Percentiles rank a stretch among this genome's conserved stretches.
Conservation (phyloP, 2,329 filamentous ascomycete genomes). For the Didymellaceae sp. region DNA sequence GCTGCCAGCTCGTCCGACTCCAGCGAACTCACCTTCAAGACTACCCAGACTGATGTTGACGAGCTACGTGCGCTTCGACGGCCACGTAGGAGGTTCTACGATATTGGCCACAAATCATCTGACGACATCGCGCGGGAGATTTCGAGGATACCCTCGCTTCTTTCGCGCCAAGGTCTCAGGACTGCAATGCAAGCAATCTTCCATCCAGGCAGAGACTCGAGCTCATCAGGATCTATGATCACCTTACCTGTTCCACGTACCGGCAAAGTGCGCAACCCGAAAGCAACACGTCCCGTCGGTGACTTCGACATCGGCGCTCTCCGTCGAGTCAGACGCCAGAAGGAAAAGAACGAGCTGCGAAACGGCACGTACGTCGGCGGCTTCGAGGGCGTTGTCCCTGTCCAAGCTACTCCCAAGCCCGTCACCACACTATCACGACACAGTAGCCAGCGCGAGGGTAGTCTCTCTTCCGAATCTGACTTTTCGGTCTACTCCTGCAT, state of each 20-base stretch:
- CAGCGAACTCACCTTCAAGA: slow-evolving; percentile 40
- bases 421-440: neutral
- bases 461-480: slow-evolving; percentile 24
- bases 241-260: slow-evolving; percentile 40
- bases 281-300: slow-evolving; percentile 12
- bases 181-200: slow-evolving; percentile 41
- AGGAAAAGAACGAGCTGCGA: slow-evolving; percentile 33
- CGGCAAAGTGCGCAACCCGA: slow-evolving; percentile 29
- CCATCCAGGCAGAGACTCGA: slow-evolving; percentile 34
- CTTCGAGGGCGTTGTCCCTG: slow-evolving; percentile 21
- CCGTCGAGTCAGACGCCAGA: slow-evolving; percentile 34
- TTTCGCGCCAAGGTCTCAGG: slow-evolving; percentile 36
- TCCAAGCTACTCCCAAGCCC: neutral
- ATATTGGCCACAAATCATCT: slow-evolving; percentile 32
- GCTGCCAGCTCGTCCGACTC: slow-evolving; percentile 25
- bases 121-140: slow-evolving; percentile 29
- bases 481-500: slow-evolving; percentile 31
- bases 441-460: slow-evolving; percentile 1
- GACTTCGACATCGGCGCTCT: slow-evolving; percentile 39
- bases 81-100: slow-evolving; percentile 40
- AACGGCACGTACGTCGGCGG: slow-evolving; percentile 24
- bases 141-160: slow-evolving; percentile 19
- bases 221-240: slow-evolving; percentile 43
- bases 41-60: slow-evolving; percentile 40
- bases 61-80: slow-evolving; percentile 30